These are phyloP conservation scores for Marasmius oreades DNA, from an alignment of 1,284 basidiomycete species.

Conservation along the genomic window DNA sequence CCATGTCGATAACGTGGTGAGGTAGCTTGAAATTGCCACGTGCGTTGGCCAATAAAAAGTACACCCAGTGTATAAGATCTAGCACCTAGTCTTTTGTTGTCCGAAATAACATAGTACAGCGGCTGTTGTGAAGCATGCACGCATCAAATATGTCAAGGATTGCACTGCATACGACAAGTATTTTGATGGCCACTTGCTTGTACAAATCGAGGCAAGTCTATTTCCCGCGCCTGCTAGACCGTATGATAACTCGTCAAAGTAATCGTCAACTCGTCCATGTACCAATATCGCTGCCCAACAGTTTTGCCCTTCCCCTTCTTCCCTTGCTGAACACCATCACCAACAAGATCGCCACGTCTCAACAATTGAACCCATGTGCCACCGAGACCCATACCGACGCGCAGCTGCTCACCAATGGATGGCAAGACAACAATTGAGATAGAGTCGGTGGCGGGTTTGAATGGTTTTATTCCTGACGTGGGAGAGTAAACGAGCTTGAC, in stretches of 20 bases:
- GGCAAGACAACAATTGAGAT: constrained; percentile 8
- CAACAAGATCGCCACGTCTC: constrained; percentile 5
- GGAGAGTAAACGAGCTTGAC: background rate
- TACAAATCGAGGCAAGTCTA: too few species aligned
- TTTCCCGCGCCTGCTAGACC: background rate
- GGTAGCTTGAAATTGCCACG: too few species aligned
- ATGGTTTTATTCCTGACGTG: constrained; percentile 8
- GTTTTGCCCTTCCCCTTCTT: background rate
- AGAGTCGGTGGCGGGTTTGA: constrained; percentile 6
- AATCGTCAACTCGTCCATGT: constrained; percentile 8
- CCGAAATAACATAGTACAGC: too few species aligned
- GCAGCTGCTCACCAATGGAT: constrained; percentile 3
- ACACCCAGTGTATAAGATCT: too few species aligned
- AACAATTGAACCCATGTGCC: constrained; percentile 13
- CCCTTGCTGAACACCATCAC: background rate
- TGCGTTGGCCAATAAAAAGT: too few species aligned
- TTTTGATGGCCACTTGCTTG: too few species aligned
- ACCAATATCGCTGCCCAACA: constrained; percentile 7
- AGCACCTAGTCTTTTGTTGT: too few species aligned
- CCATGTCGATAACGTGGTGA: too few species aligned
- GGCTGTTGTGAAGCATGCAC: too few species aligned
- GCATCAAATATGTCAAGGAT: too few species aligned
- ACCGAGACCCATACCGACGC: constrained; percentile 12
- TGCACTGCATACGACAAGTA: too few species aligned
- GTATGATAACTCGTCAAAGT: constrained; percentile 11